Evolutionary conservation across 345 rosid genomes (phyloP).

Genomic region (Rhodomyrtus tomentosa): DNA sequence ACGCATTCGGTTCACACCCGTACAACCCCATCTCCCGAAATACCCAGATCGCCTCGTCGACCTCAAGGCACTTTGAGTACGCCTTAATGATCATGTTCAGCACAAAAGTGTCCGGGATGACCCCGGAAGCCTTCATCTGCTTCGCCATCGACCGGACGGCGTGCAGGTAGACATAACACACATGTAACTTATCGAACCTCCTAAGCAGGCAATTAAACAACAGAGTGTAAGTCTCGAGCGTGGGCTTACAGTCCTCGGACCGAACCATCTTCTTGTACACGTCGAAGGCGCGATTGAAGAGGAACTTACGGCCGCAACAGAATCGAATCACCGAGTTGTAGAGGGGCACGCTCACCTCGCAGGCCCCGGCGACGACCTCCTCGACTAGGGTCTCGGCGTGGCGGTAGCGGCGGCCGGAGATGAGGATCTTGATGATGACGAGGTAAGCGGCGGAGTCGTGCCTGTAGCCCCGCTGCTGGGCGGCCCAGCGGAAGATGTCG

Average conservation of each 20-base stretch:
- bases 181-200: slow-evolving; percentile 59
- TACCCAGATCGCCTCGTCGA: slow-evolving; percentile 68
- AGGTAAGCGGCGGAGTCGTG: slow-evolving; percentile 61
- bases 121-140: slow-evolving; percentile 82
- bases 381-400: slow-evolving; percentile 61
- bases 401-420: slow-evolving; percentile 53
- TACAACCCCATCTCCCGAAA: slow-evolving; percentile 73
- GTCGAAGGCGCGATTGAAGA: slow-evolving; percentile 70
- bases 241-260: slow-evolving; percentile 56
- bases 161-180: slow-evolving; percentile 68
- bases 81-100: slow-evolving; percentile 93
- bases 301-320: slow-evolving; percentile 69
- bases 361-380: slow-evolving; percentile 84
- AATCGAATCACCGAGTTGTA: slow-evolving; percentile 59
- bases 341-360: slow-evolving; percentile 56
- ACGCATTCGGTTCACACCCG: slow-evolving; percentile 68
- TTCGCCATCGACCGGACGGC: slow-evolving; percentile 61
- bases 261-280: slow-evolving; percentile 68
- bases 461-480: slow-evolving; percentile 58
- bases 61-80: slow-evolving; percentile 51
- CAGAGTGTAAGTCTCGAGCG: slow-evolving; percentile 63
- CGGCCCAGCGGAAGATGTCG: slow-evolving; percentile 92
- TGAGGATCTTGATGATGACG: slow-evolving; percentile 46
- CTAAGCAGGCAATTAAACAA: slow-evolving; percentile 53
- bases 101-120: slow-evolving; percentile 70